A percentile compares a stretch with the other conserved stretches of the same genome.
Evolutionary conservation across 1,139 yeast species (phyloP).

Genomic region (Lodderomyces orthopsilosis): DNA sequence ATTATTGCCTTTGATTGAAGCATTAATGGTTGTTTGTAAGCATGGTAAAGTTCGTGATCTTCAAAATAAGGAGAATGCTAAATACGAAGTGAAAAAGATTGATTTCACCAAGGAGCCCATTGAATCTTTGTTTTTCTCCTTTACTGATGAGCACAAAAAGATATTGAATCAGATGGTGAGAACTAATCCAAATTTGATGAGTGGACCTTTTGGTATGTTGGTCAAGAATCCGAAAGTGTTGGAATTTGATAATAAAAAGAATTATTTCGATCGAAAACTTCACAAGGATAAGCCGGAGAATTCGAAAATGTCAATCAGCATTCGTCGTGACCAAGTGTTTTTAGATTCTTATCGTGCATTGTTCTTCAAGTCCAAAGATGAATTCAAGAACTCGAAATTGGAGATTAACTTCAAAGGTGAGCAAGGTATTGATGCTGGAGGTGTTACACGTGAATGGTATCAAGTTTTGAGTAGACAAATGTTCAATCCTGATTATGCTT

Average conservation of each 20-base stretch:
- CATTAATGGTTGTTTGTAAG: slow-evolving; percentile 93
- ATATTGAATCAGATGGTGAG: slow-evolving; percentile 90
- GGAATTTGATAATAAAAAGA: slow-evolving; percentile 92
- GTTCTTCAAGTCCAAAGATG: slow-evolving; percentile 76
- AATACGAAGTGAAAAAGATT: slow-evolving; percentile 55
- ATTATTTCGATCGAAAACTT: slow-evolving; percentile 74
- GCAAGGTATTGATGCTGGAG: slow-evolving; percentile 98
- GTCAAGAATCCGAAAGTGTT: slow-evolving; percentile 86
- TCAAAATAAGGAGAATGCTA: slow-evolving; percentile 53
- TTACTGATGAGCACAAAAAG: slow-evolving; percentile 88
- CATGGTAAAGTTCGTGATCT: slow-evolving; percentile 72
- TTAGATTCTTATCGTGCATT: slow-evolving; percentile 84
- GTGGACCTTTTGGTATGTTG: slow-evolving; percentile 91
- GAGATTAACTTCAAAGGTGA: slow-evolving; percentile 88
- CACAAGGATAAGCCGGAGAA: slow-evolving; percentile 47
- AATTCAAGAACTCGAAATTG: slow-evolving; percentile 69
- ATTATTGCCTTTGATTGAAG: slow-evolving; percentile 81
- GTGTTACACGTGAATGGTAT: slow-evolving; percentile 96
- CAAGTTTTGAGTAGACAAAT: slow-evolving; percentile 92
- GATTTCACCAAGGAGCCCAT: slow-evolving; percentile 76
- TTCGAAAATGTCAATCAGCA: slow-evolving; percentile 57
- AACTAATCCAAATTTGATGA: slow-evolving; percentile 87
- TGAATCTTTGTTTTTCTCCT: slow-evolving; percentile 77
- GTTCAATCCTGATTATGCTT: slow-evolving; percentile 94
- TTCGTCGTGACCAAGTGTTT: slow-evolving; percentile 88